phyloP scores from a whole-genome alignment of 139 green algal species.

The Chlamydomonas sp. region DNA sequence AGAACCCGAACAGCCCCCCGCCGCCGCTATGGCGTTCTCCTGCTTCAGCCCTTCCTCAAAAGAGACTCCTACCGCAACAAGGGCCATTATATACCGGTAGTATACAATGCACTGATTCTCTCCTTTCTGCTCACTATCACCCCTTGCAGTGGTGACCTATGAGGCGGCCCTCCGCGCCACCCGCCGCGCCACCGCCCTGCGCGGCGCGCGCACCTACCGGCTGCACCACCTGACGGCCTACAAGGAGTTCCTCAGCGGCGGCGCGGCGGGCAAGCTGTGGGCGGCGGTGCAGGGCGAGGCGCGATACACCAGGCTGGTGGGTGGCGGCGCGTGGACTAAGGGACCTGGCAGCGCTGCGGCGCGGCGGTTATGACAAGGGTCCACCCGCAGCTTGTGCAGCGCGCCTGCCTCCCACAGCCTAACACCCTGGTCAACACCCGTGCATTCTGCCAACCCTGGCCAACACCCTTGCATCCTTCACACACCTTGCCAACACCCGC shows the following conservation, averaged over 20 bases:
- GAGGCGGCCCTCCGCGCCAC: background rate
- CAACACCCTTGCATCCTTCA: no score
- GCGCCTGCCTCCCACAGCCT: no score
- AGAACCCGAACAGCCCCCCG: background rate
- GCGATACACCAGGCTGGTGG: conserved; percentile 25
- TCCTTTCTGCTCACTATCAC: background rate
- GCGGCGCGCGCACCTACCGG: conserved; percentile 46
- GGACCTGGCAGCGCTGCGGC: background rate
- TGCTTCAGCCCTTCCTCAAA: conserved; percentile 24
- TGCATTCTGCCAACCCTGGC: no score
- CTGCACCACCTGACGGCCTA: conserved; percentile 44
- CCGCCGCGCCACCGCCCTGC: background rate
- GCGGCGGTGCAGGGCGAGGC: background rate
- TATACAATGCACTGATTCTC: no score
- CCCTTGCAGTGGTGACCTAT: background rate
- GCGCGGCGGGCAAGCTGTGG: conserved; percentile 21
- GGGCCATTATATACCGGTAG: background rate
- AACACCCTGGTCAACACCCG: no score
- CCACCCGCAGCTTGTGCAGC: no score
- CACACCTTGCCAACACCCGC: background rate
- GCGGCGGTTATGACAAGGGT: background rate
- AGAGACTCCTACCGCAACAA: background rate
- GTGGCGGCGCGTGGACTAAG: background rate
- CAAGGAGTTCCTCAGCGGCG: conserved; percentile 3
- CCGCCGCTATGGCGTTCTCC: conserved; percentile 11